Percentiles rank a stretch among this genome's conserved stretches.
Evolutionary conservation across 129 eudicot genomes (phyloP).

Genomic region (Lactuca sativa): DNA sequence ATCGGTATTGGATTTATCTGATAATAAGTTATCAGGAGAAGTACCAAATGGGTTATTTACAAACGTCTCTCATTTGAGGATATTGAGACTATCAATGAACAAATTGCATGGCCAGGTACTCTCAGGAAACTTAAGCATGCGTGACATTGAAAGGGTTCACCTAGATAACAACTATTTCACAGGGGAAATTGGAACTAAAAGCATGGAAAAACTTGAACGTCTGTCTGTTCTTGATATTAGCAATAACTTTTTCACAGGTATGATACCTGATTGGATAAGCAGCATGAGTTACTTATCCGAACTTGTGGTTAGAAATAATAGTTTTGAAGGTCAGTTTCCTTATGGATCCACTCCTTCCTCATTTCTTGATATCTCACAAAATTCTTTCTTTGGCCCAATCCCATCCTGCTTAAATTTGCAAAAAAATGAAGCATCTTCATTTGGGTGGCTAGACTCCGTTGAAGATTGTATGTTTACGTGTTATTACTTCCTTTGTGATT

Average conservation of each 20-base stretch:
- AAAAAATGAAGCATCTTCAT: conserved; percentile 16
- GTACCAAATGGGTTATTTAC: conserved; percentile 22
- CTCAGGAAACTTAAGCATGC: not conserved
- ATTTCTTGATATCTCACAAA: no score
- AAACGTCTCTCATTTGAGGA: rapidly evolving
- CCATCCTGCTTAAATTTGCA: conserved; percentile 23
- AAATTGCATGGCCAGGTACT: conserved; percentile 25
- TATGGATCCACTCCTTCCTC: no score
- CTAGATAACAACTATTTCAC: conserved; percentile 28
- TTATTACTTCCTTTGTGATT: conserved; percentile 18
- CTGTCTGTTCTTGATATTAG: not conserved
- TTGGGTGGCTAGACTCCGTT: conserved; percentile 19
- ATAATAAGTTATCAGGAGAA: conserved; percentile 37
- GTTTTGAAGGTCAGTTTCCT: no score
- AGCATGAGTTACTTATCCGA: no score
- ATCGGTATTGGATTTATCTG: conserved; percentile 4
- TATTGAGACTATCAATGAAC: conserved; percentile 27
- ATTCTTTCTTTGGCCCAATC: conserved; percentile 20
- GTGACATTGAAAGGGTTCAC: not conserved
- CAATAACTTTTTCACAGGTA: no score
- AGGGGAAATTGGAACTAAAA: conserved; percentile 10
- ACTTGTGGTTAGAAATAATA: no score
- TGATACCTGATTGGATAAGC: no score
- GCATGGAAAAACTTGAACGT: not conserved
- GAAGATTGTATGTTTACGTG: conserved; percentile 18